These are phyloP conservation scores for Lactarius trivialis DNA, from an alignment of 768 basidiomycete genomes.

Conservation along the genomic window DNA sequence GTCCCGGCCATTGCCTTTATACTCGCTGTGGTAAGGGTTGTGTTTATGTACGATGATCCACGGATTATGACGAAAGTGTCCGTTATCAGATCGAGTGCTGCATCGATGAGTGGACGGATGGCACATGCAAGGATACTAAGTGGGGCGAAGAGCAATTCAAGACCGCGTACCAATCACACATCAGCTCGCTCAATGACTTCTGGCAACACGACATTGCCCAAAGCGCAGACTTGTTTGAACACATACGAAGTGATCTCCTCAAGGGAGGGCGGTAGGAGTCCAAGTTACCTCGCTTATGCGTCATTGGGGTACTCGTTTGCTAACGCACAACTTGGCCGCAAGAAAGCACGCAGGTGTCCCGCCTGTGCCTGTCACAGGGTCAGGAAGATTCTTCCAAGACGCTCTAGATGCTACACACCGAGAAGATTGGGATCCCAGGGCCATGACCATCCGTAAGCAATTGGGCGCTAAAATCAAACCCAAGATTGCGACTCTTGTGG, in stretches of 20 bases:
- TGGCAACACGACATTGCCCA: neutral
- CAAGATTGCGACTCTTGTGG: neutral
- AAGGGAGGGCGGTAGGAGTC: neutral
- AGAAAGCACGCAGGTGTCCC: neutral
- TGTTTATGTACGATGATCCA: too few relatives aligned
- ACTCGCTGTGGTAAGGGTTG: slow-evolving; percentile 6
- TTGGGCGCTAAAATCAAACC: slow-evolving; percentile 1
- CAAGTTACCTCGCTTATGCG: neutral
- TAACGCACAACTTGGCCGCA: neutral
- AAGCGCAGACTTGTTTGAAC: neutral
- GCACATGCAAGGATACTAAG: neutral
- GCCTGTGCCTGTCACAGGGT: neutral
- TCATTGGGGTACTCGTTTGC: neutral
- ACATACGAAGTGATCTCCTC: neutral
- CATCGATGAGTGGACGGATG: too few relatives aligned
- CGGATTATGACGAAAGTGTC: neutral
- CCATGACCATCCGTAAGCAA: too few relatives aligned
- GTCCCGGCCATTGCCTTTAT: slow-evolving; percentile 6
- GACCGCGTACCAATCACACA: neutral
- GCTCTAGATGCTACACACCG: neutral
- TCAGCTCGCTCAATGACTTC: neutral
- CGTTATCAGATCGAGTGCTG: slow-evolving; percentile 8
- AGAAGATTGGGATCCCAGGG: neutral
- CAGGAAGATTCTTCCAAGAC: neutral
- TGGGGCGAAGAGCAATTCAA: neutral